Base-by-base conservation (phyloP, 1,139 yeast genomes). In the Taphrina populina region DNA sequence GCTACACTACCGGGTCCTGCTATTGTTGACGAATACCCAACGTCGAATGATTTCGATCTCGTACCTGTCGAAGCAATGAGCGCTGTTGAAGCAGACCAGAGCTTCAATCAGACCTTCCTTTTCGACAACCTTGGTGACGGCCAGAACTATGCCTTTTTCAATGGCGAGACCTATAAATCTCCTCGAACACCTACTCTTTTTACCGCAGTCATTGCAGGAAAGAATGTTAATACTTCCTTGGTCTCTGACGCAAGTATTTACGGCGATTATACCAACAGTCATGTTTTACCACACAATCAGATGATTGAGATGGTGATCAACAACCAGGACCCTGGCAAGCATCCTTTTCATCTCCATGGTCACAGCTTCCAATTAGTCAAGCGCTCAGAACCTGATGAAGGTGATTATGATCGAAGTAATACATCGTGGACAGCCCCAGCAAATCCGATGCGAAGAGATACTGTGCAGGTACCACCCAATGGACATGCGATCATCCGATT, bases 311-410 rank as follows among this genome's bases (percentile, higher is more conserved):
- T 85, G 61, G 81, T 83, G 11, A 65, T 85, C 45, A 84, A 84
- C 72, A 84, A 83, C 67, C 71, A 70, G 63, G 94, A 85, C 68
- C 77, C 84, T 4, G 94, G 94, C 64, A 81, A 76, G 63, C 95
- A 85, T 72, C 94, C 95, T n/a, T 85, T 85, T 83, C 94, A 85
- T 72, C 73, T 85, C 65, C 95, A 85, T 70, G 95, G 95, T 1
- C 94, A 84, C 67, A 76, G 67, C 36, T 85, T 84, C 79, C 94
- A 85, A 70, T 71, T 83, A 43, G 66, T 84, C 61, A 76, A 75
- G 46, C 77, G 88, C 67, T 82, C 79, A 49, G 68, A 64, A 15
- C 75, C 73, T 20, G 73, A 71, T 32, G 84, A 77, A 57, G 79
- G 75, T 51, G 77, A 74, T 37, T 59, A 62, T 36, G 76, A 76